Percentiles rank a stretch among this genome's conserved stretches.
Conservation (phyloP, 1,284 basidiomycete genomes). For the Athelia sp. region DNA sequence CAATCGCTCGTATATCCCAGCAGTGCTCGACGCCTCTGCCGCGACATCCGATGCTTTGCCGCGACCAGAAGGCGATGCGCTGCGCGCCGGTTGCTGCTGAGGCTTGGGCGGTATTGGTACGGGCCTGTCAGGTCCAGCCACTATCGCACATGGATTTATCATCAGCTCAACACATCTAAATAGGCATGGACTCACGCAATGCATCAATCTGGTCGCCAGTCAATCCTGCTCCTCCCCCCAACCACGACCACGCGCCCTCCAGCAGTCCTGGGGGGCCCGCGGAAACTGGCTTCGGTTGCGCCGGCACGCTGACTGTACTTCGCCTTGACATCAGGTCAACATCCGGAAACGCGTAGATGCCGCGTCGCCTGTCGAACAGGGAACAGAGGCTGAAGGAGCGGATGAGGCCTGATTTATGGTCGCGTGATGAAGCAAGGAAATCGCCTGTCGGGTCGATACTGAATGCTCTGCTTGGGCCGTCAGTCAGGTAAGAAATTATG, state of each 20-base stretch:
- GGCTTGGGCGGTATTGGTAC: conserved; percentile 22
- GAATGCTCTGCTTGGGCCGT: conserved; percentile 30
- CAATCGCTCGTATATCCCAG: conserved; percentile 40
- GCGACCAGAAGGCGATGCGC: conserved; percentile 4
- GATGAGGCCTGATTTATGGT: conserved; percentile 28
- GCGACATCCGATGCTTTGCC: conserved; percentile 29
- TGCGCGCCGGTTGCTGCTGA: conserved; percentile 15
- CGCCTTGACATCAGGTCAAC: conserved; percentile 43
- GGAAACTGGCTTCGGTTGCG: conserved; percentile 57
- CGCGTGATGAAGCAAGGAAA: conserved; percentile 41
- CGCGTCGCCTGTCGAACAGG: conserved; percentile 49
- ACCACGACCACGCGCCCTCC: conserved; percentile 37
- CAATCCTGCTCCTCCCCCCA: conserved; percentile 37
- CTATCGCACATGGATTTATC: conserved; percentile 25
- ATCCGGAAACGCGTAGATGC: conserved; percentile 38
- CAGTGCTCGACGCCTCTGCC: conserved; percentile 36
- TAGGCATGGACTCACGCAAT: conserved; percentile 38
- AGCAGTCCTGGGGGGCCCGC: conserved; percentile 51
- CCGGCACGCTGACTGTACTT: conserved; percentile 32
- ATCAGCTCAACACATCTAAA: conserved; percentile 4
- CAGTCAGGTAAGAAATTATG: not conserved
- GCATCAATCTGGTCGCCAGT: conserved; percentile 56
- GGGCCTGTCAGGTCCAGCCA: conserved; percentile 61
- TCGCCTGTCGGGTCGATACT: conserved; percentile 55
- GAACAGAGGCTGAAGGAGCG: conserved; percentile 46